phyloP scores from a whole-genome alignment of 2,329 filamentous ascomycete genomes.

The Cercospora citrullina region DNA sequence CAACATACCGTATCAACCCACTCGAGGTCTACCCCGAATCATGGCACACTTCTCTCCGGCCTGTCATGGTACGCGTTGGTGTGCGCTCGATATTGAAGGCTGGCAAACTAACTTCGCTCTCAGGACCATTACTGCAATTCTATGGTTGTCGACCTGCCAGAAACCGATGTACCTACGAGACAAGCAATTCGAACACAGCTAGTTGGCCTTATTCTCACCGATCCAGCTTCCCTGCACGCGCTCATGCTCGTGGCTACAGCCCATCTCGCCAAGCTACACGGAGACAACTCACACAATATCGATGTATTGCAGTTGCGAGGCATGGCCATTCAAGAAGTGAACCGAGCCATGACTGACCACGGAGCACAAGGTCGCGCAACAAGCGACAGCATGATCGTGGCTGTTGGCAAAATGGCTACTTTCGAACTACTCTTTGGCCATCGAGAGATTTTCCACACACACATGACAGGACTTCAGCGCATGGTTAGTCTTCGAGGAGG shows the following conservation, averaged over 20 bases:
- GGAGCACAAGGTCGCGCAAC: conserved; percentile 28
- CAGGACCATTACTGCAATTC: conserved; percentile 37
- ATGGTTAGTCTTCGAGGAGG: conserved; percentile 51
- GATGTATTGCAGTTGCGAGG: conserved; percentile 47
- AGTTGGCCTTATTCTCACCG: conserved; percentile 47
- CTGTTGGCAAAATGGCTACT: conserved; percentile 54
- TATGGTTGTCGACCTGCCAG: conserved; percentile 47
- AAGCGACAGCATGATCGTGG: conserved; percentile 49
- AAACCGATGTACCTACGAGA: conserved; percentile 42
- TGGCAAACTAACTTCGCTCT: conserved; percentile 10
- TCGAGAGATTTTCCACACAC: conserved; percentile 45
- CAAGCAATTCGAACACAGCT: conserved; percentile 43
- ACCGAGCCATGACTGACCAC: conserved; percentile 41
- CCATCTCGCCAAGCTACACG: conserved; percentile 41
- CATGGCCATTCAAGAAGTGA: conserved; percentile 49
- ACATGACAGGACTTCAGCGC: conserved; percentile 50
- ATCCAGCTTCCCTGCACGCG: conserved; percentile 44
- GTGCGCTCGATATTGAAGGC: not conserved
- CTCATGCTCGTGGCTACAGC: conserved; percentile 47
- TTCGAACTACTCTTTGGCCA: conserved; percentile 56
- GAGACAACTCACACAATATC: conserved; percentile 36
- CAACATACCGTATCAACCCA: conserved; percentile 29
- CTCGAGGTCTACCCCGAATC: conserved; percentile 41
- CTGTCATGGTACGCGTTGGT: conserved; percentile 30
- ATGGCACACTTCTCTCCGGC: conserved; percentile 41